phyloP scores from a whole-genome alignment of 495 filamentous ascomycete genomes.

The Podospora pseudocomata region DNA sequence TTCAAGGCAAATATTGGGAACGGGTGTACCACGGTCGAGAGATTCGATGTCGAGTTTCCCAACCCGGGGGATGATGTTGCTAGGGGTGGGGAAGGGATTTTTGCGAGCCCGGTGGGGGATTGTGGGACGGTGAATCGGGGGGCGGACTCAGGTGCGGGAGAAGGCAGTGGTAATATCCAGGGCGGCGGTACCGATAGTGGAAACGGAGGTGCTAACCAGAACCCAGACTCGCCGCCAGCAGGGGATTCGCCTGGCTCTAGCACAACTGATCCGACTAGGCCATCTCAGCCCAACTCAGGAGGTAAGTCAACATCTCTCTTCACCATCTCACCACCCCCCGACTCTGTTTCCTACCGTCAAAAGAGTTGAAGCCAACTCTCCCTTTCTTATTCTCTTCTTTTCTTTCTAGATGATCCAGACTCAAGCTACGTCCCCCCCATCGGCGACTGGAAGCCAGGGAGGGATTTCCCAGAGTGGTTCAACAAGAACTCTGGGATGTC shows the following conservation, averaged over 20 bases:
- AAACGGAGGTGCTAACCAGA: too few relatives aligned
- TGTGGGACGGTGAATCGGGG: not conserved
- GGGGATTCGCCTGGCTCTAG: not conserved
- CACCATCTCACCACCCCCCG: not conserved
- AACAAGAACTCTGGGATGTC: not conserved
- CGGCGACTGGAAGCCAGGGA: not conserved
- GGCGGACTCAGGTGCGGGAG: too few relatives aligned
- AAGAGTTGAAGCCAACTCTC: not conserved
- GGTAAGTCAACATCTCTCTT: not conserved
- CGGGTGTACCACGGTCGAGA: slow-evolving; percentile 43
- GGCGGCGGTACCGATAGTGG: not conserved
- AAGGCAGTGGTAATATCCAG: too few relatives aligned
- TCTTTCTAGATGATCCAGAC: not conserved
- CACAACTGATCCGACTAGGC: not conserved
- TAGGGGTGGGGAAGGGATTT: not conserved
- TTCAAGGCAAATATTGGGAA: slow-evolving; percentile 48
- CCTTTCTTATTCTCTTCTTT: not conserved
- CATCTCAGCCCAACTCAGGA: not conserved
- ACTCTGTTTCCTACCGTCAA: not conserved
- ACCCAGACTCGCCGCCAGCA: not conserved
- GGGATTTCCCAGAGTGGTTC: not conserved
- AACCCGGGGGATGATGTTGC: slow-evolving; percentile 57
- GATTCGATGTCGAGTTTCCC: slow-evolving; percentile 53
- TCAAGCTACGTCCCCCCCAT: not conserved
- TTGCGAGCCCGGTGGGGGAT: not conserved